Evolutionary conservation across 2,329 filamentous ascomycete species (phyloP).

Genomic region (Cladophialophora carrionii): DNA sequence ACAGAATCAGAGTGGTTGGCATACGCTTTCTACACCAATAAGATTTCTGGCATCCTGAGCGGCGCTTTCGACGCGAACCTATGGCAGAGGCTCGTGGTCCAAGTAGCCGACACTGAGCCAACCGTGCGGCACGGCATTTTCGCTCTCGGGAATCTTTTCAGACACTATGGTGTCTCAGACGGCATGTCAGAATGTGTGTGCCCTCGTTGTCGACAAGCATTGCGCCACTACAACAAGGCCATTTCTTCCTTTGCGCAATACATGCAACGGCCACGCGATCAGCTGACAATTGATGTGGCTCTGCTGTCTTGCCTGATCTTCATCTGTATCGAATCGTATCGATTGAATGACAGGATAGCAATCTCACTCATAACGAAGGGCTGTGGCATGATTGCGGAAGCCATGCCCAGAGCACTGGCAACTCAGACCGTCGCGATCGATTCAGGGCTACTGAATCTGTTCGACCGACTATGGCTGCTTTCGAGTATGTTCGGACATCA

Average conservation of each 20-base stretch:
- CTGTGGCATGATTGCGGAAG: slow-evolving; percentile 11
- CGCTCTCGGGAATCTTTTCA: slow-evolving; percentile 15
- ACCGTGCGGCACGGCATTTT: slow-evolving; percentile 14
- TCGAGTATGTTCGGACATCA: slow-evolving; percentile 11
- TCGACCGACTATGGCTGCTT: slow-evolving; percentile 16
- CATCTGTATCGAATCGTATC: slow-evolving; percentile 12
- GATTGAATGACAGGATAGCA: slow-evolving; percentile 6
- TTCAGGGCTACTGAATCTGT: not conserved
- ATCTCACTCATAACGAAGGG: slow-evolving; percentile 11
- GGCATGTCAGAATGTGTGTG: slow-evolving; percentile 7
- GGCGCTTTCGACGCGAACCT: slow-evolving; percentile 12
- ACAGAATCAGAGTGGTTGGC: slow-evolving; percentile 15
- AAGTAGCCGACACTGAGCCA: slow-evolving; percentile 12
- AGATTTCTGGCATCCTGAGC: not conserved
- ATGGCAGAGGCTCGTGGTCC: slow-evolving; percentile 11
- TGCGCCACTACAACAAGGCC: slow-evolving; percentile 14
- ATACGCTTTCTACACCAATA: slow-evolving; percentile 6
- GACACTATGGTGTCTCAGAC: slow-evolving; percentile 1
- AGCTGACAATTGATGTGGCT: slow-evolving; percentile 4
- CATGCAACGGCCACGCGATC: not conserved
- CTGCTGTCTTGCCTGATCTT: slow-evolving; percentile 12
- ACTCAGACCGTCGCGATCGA: not conserved
- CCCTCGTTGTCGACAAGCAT: slow-evolving; percentile 13
- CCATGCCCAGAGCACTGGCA: not conserved
- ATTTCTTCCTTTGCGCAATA: slow-evolving; percentile 9